Evolutionary conservation across 148 eudicot genomes (phyloP).

Genomic region (Rhododendron vialii): DNA sequence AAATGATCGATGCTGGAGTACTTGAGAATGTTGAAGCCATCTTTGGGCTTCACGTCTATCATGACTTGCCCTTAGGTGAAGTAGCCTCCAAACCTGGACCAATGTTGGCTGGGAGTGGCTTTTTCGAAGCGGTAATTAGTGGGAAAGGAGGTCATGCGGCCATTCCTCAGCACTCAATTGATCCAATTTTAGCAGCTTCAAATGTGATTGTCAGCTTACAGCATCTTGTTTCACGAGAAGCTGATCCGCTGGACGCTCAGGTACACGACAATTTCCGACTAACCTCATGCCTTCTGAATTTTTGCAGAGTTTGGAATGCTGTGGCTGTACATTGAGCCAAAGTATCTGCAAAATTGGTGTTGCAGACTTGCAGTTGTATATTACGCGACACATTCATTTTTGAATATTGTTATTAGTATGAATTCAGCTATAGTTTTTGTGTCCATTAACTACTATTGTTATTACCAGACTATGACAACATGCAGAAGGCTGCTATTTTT

Average conservation of each 20-base stretch:
- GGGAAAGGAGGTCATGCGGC: slow-evolving; percentile 72
- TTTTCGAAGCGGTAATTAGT: slow-evolving; percentile 52
- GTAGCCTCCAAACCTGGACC: slow-evolving; percentile 44
- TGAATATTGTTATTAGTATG: neutral
- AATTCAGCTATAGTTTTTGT: neutral
- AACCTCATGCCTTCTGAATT: neutral
- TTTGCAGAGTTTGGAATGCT: neutral
- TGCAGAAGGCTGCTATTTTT: neutral
- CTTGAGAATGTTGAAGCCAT: slow-evolving; percentile 57
- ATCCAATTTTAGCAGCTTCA: slow-evolving; percentile 67
- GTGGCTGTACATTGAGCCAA: neutral
- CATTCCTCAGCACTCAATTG: slow-evolving; percentile 61
- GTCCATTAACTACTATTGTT: neutral
- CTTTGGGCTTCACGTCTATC: slow-evolving; percentile 46
- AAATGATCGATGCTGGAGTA: slow-evolving; percentile 48
- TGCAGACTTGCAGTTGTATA: neutral
- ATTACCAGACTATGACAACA: neutral
- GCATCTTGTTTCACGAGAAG: slow-evolving; percentile 68
- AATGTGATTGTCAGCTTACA: slow-evolving; percentile 67
- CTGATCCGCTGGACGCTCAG: slow-evolving; percentile 79
- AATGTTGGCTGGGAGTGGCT: slow-evolving; percentile 50
- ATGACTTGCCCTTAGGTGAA: slow-evolving; percentile 30
- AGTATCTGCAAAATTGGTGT: neutral
- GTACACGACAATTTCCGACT: slow-evolving; percentile 17
- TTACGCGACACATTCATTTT: neutral